These are phyloP conservation scores for Zymoseptoria tritici DNA, from an alignment of 2,329 filamentous ascomycete species.

Conservation along the genomic window DNA sequence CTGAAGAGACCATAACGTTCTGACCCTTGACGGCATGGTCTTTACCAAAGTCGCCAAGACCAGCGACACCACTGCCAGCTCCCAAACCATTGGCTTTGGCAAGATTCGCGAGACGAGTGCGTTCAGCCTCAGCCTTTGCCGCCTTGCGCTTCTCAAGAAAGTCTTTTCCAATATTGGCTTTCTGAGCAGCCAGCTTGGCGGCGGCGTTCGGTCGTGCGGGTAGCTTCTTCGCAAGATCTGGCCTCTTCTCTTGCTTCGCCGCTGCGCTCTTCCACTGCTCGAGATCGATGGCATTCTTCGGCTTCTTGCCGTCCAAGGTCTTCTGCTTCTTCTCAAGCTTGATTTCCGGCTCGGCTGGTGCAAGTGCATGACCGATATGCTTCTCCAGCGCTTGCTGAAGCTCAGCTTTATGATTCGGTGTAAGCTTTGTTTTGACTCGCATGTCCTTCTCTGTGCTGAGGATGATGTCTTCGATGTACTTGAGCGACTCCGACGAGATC, in stretches of 20 bases:
- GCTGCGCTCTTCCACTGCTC: constrained; percentile 14
- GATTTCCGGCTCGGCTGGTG: constrained; percentile 13
- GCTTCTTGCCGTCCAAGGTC: constrained; percentile 26
- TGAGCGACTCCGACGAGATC: constrained; percentile 52
- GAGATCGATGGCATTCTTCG: constrained; percentile 27
- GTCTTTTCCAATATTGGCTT: constrained; percentile 39
- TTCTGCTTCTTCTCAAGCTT: constrained; percentile 31
- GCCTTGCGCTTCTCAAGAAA: constrained; percentile 68
- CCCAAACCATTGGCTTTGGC: constrained; percentile 47
- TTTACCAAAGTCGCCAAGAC: constrained; percentile 67
- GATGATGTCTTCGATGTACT: constrained; percentile 59
- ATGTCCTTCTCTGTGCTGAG: constrained; percentile 36
- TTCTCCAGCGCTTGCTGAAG: constrained; percentile 56
- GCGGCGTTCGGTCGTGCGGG: constrained; percentile 18
- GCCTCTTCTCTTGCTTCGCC: constrained; percentile 7
- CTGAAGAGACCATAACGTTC: constrained; percentile 83
- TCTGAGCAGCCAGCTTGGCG: constrained; percentile 27
- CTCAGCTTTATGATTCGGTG: constrained; percentile 75
- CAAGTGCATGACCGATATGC: constrained; percentile 34
- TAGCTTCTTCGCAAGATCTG: constrained; percentile 25
- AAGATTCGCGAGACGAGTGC: constrained; percentile 44
- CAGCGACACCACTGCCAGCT: constrained; percentile 70
- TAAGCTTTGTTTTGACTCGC: constrained; percentile 69
- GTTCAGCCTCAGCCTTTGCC: constrained; percentile 68
- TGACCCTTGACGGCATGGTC: constrained; percentile 67